Evolutionary conservation across 176 grass and related monocot genomes (phyloP).

Genomic region (Raddia guianensis): DNA sequence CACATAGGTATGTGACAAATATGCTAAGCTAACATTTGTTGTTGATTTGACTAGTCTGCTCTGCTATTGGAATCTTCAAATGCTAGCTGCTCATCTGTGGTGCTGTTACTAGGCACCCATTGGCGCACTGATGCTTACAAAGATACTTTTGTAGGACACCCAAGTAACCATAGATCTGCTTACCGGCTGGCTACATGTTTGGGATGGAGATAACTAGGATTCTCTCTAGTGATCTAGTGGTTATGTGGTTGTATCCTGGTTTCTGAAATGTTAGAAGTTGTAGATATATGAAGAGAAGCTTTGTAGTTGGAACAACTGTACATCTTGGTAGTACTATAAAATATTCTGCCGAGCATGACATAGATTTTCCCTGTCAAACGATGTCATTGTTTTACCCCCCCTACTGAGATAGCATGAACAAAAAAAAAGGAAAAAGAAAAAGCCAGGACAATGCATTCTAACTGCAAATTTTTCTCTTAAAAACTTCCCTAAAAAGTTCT

Average conservation of each 20-base stretch:
- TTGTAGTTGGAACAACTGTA: background rate
- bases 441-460: background rate
- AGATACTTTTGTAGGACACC: slow-evolving; percentile 1
- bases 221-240: background rate
- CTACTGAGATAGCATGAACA: background rate
- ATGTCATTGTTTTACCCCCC: background rate
- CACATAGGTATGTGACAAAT: background rate
- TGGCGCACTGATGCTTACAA: background rate
- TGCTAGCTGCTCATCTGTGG: background rate
- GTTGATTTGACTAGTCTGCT: background rate
- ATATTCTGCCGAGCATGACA: background rate
- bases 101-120: background rate
- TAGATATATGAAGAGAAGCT: slow-evolving; percentile 15
- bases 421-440: background rate
- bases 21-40: background rate
- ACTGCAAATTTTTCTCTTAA: background rate
- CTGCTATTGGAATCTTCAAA: background rate
- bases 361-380: background rate
- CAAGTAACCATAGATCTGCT: background rate
- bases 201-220: slow-evolving; percentile 3
- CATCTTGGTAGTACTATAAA: background rate
- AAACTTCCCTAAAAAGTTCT: background rate
- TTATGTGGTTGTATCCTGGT: background rate
- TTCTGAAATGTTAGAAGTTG: background rate
- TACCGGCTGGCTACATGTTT: background rate